These are phyloP conservation scores for Luffa aegyptiaca DNA, from an alignment of 306 rosid genomes.

Conservation along the genomic window DNA sequence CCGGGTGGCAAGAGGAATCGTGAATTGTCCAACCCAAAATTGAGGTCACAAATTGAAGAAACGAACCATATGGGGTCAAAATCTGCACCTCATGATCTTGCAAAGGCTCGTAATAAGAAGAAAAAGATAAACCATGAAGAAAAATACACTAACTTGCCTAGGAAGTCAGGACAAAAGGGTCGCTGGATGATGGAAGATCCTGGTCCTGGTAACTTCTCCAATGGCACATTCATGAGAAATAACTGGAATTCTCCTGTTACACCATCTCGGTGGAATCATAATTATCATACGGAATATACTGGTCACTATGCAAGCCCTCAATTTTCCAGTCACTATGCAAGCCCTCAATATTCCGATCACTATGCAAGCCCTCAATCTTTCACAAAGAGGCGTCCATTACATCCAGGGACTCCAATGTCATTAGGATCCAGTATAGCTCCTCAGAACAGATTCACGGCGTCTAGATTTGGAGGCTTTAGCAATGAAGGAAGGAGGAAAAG, in stretches of 20 bases:
- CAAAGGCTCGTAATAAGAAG: slow-evolving; percentile 35
- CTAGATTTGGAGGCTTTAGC: slow-evolving; percentile 41
- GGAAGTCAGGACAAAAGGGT: slow-evolving; percentile 36
- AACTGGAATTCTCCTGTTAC: slow-evolving; percentile 22
- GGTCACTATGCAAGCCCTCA: slow-evolving; percentile 31
- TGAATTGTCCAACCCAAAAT: slow-evolving; percentile 25
- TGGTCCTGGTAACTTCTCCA: slow-evolving; percentile 31
- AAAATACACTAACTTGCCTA: slow-evolving; percentile 25
- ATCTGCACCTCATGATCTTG: slow-evolving; percentile 49
- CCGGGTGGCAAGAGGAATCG: slow-evolving; percentile 44
- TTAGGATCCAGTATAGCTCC: slow-evolving; percentile 20
- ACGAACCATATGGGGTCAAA: slow-evolving; percentile 29
- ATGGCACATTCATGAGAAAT: slow-evolving; percentile 16
- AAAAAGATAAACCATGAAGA: slow-evolving; percentile 29
- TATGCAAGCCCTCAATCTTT: slow-evolving; percentile 27
- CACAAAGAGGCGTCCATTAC: slow-evolving; percentile 13
- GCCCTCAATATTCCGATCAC: slow-evolving; percentile 22
- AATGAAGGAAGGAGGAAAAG: slow-evolving; percentile 29
- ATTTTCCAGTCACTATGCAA: slow-evolving; percentile 16
- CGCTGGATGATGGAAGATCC: slow-evolving; percentile 36
- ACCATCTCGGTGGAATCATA: slow-evolving; percentile 24
- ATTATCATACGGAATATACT: slow-evolving; percentile 6
- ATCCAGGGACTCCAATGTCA: slow-evolving; percentile 26
- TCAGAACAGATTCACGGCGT: slow-evolving; percentile 34
- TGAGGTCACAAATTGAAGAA: slow-evolving; percentile 29